Percentiles rank a stretch among this genome's conserved stretches.
These are phyloP conservation scores for Parmelia sp. DNA, from an alignment of 495 filamentous ascomycete species.

Conservation along the genomic window DNA sequence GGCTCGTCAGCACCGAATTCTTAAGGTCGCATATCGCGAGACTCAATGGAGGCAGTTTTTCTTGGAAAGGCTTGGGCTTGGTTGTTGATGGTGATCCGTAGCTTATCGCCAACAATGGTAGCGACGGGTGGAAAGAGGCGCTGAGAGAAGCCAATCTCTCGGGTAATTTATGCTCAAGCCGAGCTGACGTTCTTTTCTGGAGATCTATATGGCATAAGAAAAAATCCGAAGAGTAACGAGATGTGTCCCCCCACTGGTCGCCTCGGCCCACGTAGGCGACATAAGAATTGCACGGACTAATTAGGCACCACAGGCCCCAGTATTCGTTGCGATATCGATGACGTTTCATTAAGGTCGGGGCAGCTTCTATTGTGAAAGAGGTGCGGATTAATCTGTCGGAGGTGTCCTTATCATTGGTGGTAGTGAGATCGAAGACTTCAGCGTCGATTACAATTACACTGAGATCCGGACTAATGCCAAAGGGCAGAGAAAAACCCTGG, in stretches of 20 bases:
- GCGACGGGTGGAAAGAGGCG: neutral
- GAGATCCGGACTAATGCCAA: conserved; percentile 2
- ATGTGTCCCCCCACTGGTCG: neutral
- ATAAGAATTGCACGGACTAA: conserved; percentile 6
- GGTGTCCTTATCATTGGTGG: neutral
- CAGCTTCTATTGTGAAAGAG: neutral
- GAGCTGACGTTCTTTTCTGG: neutral
- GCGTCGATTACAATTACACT: neutral
- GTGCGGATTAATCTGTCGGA: neutral
- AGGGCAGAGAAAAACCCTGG: no score
- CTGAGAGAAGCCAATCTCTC: neutral
- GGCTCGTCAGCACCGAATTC: neutral
- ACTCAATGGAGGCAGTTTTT: neutral
- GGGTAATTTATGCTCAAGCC: neutral
- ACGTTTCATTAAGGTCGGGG: neutral
- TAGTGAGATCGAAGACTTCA: conserved; percentile 1
- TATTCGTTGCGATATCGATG: no score
- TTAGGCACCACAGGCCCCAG: neutral
- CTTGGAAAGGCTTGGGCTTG: neutral
- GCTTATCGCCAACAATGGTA: neutral
- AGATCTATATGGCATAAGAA: neutral
- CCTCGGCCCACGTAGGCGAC: neutral
- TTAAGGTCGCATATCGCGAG: neutral
- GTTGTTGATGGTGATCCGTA: neutral
- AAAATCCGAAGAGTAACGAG: neutral